Evolutionary conservation across 768 basidiomycete genomes (phyloP), one percentile per base, ranked within the genome.

Genomic region (Kwoniella sp.): DNA sequence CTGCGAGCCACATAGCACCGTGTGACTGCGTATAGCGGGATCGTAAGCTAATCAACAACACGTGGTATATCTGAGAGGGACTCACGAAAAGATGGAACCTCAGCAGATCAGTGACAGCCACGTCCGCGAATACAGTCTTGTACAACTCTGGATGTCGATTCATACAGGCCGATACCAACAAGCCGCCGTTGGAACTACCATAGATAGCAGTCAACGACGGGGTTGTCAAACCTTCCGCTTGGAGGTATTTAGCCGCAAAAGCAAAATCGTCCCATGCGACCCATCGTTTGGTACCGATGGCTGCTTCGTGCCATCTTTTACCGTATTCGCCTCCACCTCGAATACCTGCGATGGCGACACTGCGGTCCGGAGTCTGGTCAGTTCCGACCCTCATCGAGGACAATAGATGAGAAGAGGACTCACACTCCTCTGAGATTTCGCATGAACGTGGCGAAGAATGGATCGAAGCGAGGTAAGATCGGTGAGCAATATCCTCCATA

Each of bases 321-420:
- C 64, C 64, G 53, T 65, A 65, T 48, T 65, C 64, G 22, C 64
- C 64, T 19, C 64, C 64, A 2, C 64, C 64, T 25, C 64, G 37
- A 12, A 65, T 65, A 33, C 64, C 27, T 19, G 64, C 58, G 27
- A 65, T 54, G 1, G 64, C 64, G 1, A 65, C 64, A 21, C 64
- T 65, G 47, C 40, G 25, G 12, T 25, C 30, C 17, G 9, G 19
- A 24, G n/a, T n/a, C n/a, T n/a, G n/a, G n/a, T n/a, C n/a, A n/a
- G n/a, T n/a, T n/a, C n/a, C n/a, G n/a, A n/a, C n/a, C n/a, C n/a
- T n/a, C n/a, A n/a, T n/a, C n/a, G n/a, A n/a, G n/a, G n/a, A n/a
- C n/a, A n/a, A n/a, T n/a, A n/a, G n/a, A n/a, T n/a, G n/a, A n/a
- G n/a, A n/a, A n/a, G n/a, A n/a, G n/a, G n/a, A 58, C 63, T 64